These are phyloP conservation scores for Erucastrum elatum DNA, from an alignment of 345 rosid genomes.

Conservation along the genomic window DNA sequence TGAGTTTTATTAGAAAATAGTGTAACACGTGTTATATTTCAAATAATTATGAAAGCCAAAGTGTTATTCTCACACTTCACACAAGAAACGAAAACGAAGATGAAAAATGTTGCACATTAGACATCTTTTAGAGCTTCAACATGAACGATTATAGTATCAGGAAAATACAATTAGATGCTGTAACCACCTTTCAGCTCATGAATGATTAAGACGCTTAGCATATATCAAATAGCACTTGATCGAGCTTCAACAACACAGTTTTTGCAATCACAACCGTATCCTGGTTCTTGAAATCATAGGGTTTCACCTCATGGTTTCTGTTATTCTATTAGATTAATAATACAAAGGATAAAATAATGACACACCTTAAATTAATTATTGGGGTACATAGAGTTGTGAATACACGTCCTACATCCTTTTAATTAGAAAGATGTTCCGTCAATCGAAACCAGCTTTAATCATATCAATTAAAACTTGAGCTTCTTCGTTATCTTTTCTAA, in stretches of 20 bases:
- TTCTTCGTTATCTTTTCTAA: no score
- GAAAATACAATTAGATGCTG: no score
- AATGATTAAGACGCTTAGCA: not conserved
- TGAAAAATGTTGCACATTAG: not conserved
- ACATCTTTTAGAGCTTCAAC: not conserved
- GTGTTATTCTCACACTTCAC: not conserved
- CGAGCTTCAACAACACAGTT: not conserved
- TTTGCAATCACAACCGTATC: not conserved
- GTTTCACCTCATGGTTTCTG: not conserved
- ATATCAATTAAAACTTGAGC: not conserved
- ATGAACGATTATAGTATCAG: not conserved
- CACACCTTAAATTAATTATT: not conserved
- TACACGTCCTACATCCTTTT: not conserved
- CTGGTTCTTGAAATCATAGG: not conserved
- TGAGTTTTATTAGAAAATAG: not conserved
- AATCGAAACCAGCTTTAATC: not conserved
- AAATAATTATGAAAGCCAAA: not conserved
- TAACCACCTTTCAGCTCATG: no score
- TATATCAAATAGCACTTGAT: not conserved
- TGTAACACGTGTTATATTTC: not conserved
- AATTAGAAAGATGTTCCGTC: not conserved
- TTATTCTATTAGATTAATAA: not conserved
- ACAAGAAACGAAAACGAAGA: not conserved
- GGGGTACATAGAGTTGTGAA: not conserved
- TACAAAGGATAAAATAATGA: not conserved